Evolutionary conservation across 2,329 filamentous ascomycete genomes (phyloP).

Genomic region (Claviceps sp.): DNA sequence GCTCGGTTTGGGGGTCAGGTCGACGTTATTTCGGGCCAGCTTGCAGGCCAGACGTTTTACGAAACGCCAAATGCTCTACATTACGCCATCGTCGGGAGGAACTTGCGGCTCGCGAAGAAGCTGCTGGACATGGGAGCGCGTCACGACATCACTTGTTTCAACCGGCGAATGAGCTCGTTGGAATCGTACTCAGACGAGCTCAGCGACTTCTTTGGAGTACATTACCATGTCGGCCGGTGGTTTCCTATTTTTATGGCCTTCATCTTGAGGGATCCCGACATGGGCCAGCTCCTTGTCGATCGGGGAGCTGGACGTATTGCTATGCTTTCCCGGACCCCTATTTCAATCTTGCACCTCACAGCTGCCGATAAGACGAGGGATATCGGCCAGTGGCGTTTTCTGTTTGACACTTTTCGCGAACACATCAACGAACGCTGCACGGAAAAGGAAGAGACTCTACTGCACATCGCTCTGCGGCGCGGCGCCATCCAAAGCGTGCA

Average conservation of each 20-base stretch:
- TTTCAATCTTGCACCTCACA: not conserved
- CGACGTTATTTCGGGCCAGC: not conserved
- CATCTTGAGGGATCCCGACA: not conserved
- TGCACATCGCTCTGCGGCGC: not conserved
- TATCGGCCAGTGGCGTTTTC: not conserved
- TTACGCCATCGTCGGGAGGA: not conserved
- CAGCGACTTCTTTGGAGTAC: not conserved
- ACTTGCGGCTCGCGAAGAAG: not conserved
- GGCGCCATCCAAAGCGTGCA: not conserved
- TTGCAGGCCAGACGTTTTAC: not conserved
- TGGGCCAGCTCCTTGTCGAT: not conserved
- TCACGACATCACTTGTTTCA: not conserved
- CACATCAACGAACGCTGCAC: not conserved
- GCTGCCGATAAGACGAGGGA: not conserved
- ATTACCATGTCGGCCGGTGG: not conserved
- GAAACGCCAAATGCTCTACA: constrained; percentile 1
- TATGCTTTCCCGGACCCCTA: not conserved
- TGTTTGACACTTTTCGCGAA: not conserved
- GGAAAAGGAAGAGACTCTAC: not conserved
- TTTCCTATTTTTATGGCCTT: constrained; percentile 1
- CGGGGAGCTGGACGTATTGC: not conserved
- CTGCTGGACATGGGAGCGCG: not conserved
- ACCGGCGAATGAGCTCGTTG: not conserved
- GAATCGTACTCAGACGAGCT: not conserved
- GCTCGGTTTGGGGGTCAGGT: not conserved